Conservation (phyloP, 2,329 filamentous ascomycete genomes). For the Truncatella angustata region DNA sequence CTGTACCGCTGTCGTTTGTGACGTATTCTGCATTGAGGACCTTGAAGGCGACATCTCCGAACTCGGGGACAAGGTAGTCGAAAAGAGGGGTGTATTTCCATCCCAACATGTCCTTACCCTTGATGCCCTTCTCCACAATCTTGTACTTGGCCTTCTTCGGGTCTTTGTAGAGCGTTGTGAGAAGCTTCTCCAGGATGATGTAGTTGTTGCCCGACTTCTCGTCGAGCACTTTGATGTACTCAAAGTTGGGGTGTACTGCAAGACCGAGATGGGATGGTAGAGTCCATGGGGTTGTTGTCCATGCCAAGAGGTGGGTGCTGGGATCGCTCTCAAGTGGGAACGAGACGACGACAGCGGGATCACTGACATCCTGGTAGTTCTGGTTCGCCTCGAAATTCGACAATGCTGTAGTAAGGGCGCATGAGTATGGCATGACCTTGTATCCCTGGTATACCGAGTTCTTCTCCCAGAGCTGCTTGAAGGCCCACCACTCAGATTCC, state of each 20-base stretch:
- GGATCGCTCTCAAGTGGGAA: constrained; percentile 82
- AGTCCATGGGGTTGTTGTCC: constrained; percentile 89
- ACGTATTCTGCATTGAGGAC: constrained; percentile 85
- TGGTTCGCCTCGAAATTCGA: constrained; percentile 94
- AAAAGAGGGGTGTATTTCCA: constrained; percentile 91
- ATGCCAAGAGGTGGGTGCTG: constrained; percentile 73
- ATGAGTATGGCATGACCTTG: constrained; percentile 94
- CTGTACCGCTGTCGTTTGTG: constrained; percentile 84
- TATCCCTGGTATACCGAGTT: constrained; percentile 86
- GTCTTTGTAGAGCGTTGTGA: constrained; percentile 87
- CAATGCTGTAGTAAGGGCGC: constrained; percentile 81
- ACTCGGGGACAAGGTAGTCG: constrained; percentile 84
- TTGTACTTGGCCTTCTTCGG: constrained; percentile 94
- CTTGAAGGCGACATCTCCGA: constrained; percentile 79
- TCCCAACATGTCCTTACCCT: constrained; percentile 80
- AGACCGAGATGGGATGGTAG: constrained; percentile 78
- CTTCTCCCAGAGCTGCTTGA: constrained; percentile 90
- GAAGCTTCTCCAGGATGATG: constrained; percentile 77
- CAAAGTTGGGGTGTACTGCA: constrained; percentile 76
- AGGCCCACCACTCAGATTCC: constrained; percentile 97
- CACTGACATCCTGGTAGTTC: constrained; percentile 91
- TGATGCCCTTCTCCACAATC: constrained; percentile 68
- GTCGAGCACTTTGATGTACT: constrained; percentile 85
- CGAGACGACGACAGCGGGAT: constrained; percentile 83
- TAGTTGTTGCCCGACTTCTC: constrained; percentile 80